Evolutionary conservation across 257 asterid genomes (phyloP).

Genomic region (Lavandula angustifolia): DNA sequence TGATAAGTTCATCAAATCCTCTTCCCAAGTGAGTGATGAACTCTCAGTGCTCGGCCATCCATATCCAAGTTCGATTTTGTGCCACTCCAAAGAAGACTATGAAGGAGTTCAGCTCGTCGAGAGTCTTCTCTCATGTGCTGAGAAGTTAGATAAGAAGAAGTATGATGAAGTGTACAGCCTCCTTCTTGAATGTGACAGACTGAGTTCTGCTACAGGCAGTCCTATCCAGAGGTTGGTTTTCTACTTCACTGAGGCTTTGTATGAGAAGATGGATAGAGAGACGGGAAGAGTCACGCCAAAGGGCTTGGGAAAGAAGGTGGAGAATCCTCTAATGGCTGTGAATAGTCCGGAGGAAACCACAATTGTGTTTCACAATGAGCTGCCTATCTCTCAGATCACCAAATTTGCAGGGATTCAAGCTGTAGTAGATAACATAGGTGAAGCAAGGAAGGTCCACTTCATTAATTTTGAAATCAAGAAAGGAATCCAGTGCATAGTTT

Average conservation of each 20-base stretch:
- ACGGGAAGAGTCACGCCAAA: conserved; percentile 37
- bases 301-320: conserved; percentile 30
- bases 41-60: conserved; percentile 43
- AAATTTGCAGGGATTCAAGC: conserved; percentile 59
- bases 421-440: conserved; percentile 44
- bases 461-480: conserved; percentile 51
- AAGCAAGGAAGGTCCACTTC: conserved; percentile 51
- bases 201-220: conserved; percentile 37
- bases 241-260: conserved; percentile 55
- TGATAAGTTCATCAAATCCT: conserved; percentile 48
- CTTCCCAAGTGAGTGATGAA: conserved; percentile 28
- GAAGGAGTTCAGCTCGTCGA: conserved; percentile 46
- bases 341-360: conserved; percentile 5
- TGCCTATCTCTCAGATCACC: conserved; percentile 49
- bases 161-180: conserved; percentile 38
- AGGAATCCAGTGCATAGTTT: conserved; percentile 51
- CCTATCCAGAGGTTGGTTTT: conserved; percentile 43
- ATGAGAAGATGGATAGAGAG: conserved; percentile 50
- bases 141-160: conserved; percentile 43
- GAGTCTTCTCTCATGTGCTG: conserved; percentile 54
- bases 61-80: conserved; percentile 31
- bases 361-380: conserved; percentile 42
- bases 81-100: conserved; percentile 40
- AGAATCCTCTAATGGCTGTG: conserved; percentile 33
- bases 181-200: conserved; percentile 40